phyloP scores from a whole-genome alignment of 225 moss, liverwort and hornwort genomes.

The Polytrichum commune region DNA sequence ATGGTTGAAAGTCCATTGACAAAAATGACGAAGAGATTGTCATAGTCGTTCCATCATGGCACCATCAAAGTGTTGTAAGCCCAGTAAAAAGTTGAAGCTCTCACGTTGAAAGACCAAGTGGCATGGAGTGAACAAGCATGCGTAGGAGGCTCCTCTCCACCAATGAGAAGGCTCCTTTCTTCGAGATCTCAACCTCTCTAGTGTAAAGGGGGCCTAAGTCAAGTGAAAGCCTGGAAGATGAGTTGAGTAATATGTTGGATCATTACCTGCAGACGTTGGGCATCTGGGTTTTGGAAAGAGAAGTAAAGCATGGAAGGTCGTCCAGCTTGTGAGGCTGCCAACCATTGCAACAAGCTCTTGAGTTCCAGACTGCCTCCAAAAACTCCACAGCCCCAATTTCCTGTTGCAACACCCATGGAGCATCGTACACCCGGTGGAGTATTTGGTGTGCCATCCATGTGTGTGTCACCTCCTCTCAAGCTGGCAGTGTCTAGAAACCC shows the following conservation, averaged over 20 bases:
- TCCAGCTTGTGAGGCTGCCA: constrained; percentile 52
- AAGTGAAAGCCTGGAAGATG: too few relatives aligned
- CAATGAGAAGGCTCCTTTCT: too few relatives aligned
- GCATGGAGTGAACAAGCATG: too few relatives aligned
- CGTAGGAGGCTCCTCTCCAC: too few relatives aligned
- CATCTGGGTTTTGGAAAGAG: constrained; percentile 47
- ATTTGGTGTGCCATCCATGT: constrained; percentile 6
- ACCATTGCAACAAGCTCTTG: constrained; percentile 55
- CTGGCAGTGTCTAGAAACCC: constrained; percentile 57
- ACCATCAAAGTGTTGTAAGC: too few relatives aligned
- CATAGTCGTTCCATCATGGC: too few relatives aligned
- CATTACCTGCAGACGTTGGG: constrained; percentile 39
- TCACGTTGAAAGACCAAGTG: too few relatives aligned
- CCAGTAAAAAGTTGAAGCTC: too few relatives aligned
- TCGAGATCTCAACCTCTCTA: too few relatives aligned
- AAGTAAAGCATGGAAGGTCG: constrained; percentile 47
- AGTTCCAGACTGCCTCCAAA: constrained; percentile 49
- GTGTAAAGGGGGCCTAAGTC: background rate
- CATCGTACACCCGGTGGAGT: background rate
- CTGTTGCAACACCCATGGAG: constrained; percentile 46
- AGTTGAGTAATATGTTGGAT: constrained; percentile 2
- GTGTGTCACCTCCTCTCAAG: constrained; percentile 3
- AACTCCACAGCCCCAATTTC: constrained; percentile 62
- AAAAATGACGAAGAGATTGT: too few relatives aligned
- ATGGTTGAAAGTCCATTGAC: too few relatives aligned